Conservation (phyloP, 805 yeast species). For the Tetrapisispora namnaoensis region DNA sequence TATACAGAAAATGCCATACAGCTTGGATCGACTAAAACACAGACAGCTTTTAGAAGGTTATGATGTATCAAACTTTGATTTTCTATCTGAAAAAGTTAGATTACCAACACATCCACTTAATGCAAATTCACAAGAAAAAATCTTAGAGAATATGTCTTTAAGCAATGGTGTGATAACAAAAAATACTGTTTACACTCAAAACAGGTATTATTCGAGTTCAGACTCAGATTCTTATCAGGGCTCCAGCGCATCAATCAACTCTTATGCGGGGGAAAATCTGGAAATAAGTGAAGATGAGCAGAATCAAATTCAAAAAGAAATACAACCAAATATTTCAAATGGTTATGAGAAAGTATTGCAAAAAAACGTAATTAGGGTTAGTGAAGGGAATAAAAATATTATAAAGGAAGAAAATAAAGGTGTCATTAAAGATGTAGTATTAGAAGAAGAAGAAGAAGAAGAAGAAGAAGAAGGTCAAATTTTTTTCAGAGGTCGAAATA, state of each 20-base stretch:
- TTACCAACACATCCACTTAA: constrained; percentile 9
- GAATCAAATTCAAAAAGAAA: neutral
- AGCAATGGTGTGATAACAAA: neutral
- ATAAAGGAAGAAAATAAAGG: too few species aligned
- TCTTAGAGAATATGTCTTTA: neutral
- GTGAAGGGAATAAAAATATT: too few species aligned
- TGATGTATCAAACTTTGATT: constrained; percentile 20
- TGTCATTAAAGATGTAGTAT: neutral
- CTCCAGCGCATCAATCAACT: neutral
- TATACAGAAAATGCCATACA: constrained; percentile 29
- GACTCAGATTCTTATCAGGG: neutral
- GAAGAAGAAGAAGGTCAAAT: constrained; percentile 6
- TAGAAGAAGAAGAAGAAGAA: neutral
- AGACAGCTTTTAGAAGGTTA: constrained; percentile 24
- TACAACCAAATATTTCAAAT: neutral
- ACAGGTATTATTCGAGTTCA: neutral
- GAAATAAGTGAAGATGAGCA: neutral
- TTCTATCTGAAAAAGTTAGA: constrained; percentile 12
- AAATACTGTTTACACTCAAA: neutral
- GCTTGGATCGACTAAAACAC: constrained; percentile 27
- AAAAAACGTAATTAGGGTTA: too few species aligned
- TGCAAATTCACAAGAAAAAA: constrained; percentile 1
- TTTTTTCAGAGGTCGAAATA: constrained; percentile 21
- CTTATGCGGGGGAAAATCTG: neutral
- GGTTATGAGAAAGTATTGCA: neutral